Base-by-base conservation (phyloP, 2,329 filamentous ascomycete genomes). In the Pseudogymnoascus sp. region DNA sequence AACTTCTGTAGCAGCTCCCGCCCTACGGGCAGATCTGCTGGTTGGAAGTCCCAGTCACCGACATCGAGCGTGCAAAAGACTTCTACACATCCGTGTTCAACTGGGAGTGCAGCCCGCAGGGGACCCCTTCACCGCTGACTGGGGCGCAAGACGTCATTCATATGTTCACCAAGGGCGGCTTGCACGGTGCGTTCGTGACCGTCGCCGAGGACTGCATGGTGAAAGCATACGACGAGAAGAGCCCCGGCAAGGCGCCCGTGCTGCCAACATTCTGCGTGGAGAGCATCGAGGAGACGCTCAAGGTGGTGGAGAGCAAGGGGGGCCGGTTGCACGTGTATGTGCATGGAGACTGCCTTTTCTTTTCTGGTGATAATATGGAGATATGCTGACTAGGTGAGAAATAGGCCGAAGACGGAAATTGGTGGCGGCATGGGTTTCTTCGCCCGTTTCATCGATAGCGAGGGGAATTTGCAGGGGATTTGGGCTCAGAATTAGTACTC, bases 381-480 rank as follows among this genome's bases (percentile, higher is more conserved):
- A n/a, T 33, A 33, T 33, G 31, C 31, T 33, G 31, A 33, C 31
- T 33, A 33, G 31, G 31, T 33, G 31, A 33, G 6, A 12, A 19
- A 28, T 4, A 77, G 75, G 24, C 72, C 72, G 26, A 77, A 76
- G 69, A 76, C 73, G 4, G 68, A 68, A 19, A 74, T 76, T 63
- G 72, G 70, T 22, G 69, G 68, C 11, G 68, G 66, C 11, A 75
- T 74, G 73, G 76, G 75, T 0, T 70, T 67, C 63, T 74, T 73
- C 64, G 74, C 74, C 37, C 72, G 74, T 2, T 71, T 77, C 41
- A 66, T 77, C 56, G 75, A 78, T 64, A 70, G 70, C 8, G 76
- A 78, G 67, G 75, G 73, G n/a, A 77, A 78, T 64, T 66, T 75
- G 68, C 69, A 75, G 43, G 72, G 75, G 26, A 65, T 74, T 33